These are phyloP conservation scores for Metschnikowia similis DNA, from an alignment of 805 yeast genomes.

Conservation along the genomic window DNA sequence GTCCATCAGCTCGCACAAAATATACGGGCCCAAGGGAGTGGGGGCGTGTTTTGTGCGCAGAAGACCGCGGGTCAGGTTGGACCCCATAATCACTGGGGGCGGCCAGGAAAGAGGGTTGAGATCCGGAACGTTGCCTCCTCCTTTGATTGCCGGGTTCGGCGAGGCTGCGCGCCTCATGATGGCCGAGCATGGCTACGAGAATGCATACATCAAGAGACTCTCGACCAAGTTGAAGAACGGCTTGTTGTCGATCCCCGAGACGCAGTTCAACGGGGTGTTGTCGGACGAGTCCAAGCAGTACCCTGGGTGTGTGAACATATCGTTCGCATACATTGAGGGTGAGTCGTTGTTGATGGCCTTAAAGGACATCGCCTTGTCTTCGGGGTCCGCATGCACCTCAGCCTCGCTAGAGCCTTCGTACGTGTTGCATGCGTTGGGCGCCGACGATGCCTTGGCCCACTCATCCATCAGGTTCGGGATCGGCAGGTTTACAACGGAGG, in stretches of 20 bases:
- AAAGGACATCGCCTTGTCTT: conserved; percentile 91
- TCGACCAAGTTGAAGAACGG: conserved; percentile 71
- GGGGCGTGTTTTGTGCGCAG: conserved; percentile 95
- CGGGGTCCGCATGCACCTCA: conserved; percentile 98
- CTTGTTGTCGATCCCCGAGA: conserved; percentile 77
- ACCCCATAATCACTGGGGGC: conserved; percentile 94
- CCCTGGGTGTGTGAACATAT: conserved; percentile 93
- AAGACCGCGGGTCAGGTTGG: conserved; percentile 96
- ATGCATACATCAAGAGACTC: conserved; percentile 61
- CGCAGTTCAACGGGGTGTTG: conserved; percentile 83
- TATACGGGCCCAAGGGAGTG: conserved; percentile 96
- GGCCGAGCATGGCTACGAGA: conserved; percentile 71
- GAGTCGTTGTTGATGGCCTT: conserved; percentile 96
- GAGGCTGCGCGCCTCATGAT: conserved; percentile 88
- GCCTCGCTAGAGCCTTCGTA: conserved; percentile 97
- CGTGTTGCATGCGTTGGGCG: conserved; percentile 94
- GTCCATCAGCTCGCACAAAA: conserved; percentile 93
- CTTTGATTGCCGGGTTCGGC: conserved; percentile 91
- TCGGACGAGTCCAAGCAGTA: conserved; percentile 47
- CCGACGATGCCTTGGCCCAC: conserved; percentile 97
- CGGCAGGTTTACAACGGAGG: conserved; percentile 96
- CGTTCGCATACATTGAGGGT: conserved; percentile 97
- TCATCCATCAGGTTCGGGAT: conserved; percentile 97
- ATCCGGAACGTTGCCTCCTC: conserved; percentile 97
- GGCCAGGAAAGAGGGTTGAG: conserved; percentile 98